Evolutionary conservation across 129 eudicot genomes (phyloP), one percentile per base, ranked within the genome.

Genomic region (Pittosporum tobira): DNA sequence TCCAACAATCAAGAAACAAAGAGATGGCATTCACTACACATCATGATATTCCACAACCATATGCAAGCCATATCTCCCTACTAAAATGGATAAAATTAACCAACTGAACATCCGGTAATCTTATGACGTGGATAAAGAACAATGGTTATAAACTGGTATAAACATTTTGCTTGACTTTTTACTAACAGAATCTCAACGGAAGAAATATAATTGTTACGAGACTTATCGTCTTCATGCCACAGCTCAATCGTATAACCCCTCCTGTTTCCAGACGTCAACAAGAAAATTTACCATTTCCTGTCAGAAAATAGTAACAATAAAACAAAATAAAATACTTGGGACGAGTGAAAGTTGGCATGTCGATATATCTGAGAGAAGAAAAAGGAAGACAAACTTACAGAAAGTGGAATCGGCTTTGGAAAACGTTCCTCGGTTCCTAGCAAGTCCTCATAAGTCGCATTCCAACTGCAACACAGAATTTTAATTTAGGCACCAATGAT

Each of bases 281-380:
- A 88, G 84, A 71, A 84, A 88, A 71, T 81, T 78, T 50, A 88
- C 81, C 96, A 88, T 84, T 79, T 88, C 96, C 96, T 88, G 84
- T 47, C 11, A 73, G 27, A n/a, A 28, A 66, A 27, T 5, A 15
- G 48, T 63, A 19, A 23, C n/a, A n/a, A n/a, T n/a, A n/a, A n/a
- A n/a, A n/a, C n/a, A n/a, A n/a, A n/a, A n/a, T n/a, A n/a, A n/a
- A n/a, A n/a, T n/a, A n/a, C n/a, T n/a, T n/a, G n/a, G 28, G 24
- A 49, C 23, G 43, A 42, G 43, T 22, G 29, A 13, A 36, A 27
- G 57, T 12, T 25, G 42, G 51, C 31, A 62, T 3, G 43, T n/a
- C 12, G n/a, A 1, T n/a, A 15, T 10, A 54, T n/a, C 13, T 52
- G 20, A 9, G 37, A 62, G 16, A 23, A 36, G 30, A 26, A 55